Conservation (phyloP, 257 asterid species). For the Capsicum rhomboideum region DNA sequence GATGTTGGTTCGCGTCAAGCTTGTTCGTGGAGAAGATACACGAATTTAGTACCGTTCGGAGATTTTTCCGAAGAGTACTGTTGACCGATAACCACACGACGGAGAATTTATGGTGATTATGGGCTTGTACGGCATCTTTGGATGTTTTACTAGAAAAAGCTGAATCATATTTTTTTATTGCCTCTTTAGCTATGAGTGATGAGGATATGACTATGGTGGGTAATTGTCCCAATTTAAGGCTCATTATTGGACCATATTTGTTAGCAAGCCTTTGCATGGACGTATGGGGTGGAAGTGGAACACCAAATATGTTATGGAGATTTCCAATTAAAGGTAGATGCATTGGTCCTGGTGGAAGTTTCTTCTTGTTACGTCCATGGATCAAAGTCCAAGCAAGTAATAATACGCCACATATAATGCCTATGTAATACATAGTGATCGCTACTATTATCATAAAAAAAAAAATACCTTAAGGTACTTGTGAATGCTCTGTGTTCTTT, state of each 20-base stretch:
- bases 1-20: constrained; percentile 52
- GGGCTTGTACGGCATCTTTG: constrained; percentile 55
- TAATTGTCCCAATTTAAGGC: constrained; percentile 44
- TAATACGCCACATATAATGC: background rate
- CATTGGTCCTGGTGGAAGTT: constrained; percentile 64
- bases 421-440: background rate
- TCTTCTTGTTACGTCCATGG: constrained; percentile 4
- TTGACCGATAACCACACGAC: constrained; percentile 66
- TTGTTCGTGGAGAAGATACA: constrained; percentile 50
- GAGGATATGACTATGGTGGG: constrained; percentile 59
- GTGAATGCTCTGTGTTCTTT: no score
- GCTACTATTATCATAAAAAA: background rate
- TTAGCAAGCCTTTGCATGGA: constrained; percentile 51
- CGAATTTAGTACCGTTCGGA: constrained; percentile 49
- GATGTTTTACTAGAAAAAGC: constrained; percentile 40
- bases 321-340: constrained; percentile 69
- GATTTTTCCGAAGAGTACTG: constrained; percentile 44
- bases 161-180: constrained; percentile 59
- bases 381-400: background rate
- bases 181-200: constrained; percentile 47
- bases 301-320: constrained; percentile 56
- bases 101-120: constrained; percentile 48
- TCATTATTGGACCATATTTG: constrained; percentile 59
- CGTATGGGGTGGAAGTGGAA: constrained; percentile 56
- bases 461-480: background rate